Evolutionary conservation across 2,329 filamentous ascomycete species (phyloP), one percentile per base, ranked within the genome.

Genomic region (Emmonsiellopsis sp.): DNA sequence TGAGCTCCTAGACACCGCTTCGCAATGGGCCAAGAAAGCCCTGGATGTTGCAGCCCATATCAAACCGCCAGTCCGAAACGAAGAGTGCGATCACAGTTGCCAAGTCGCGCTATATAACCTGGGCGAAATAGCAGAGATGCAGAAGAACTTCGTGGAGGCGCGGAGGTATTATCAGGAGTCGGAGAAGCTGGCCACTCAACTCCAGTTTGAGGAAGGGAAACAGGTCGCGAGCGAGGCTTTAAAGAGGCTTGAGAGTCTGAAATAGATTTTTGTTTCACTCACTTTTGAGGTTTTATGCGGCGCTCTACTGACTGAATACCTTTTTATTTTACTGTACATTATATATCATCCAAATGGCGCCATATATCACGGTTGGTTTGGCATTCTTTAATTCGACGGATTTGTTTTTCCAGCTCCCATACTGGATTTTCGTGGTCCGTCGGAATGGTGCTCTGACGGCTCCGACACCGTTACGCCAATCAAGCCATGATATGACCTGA

Each of bases 61-160:
- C 42, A 71, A 78, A 53, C 80, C 84, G 3, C 81, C 86, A 0
- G 74, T 82, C 3, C 77, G 88, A 41, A 87, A 83, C 2, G 78
- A 84, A 49, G 89, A 95, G 64, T 96, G 92, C 64, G 89, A 95
- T 66, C 70, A 86, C 53, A 88, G 86, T 1, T 96, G 91, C 64
- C 86, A 86, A 2, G 86, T 86, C 5, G 87, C 91, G 7, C 83
- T 87, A n/a, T 87, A 89, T 68, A 95, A 94, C 65, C 79, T 95
- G 51, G 92, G 84, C 26, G 87, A 94, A 62, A 85, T 96, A 60
- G 85, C 87, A 0, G 83, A 87, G 59, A 84, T 93, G 79, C 72
- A 84, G 55, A 85, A 86, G 1, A 79, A 87, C 61, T 63, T 76
- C 1, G 73, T 74, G 3, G 78, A 86, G 59, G 90, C 92, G 1